Conservation (phyloP, 306 rosid genomes). For the Malus asiatica region DNA sequence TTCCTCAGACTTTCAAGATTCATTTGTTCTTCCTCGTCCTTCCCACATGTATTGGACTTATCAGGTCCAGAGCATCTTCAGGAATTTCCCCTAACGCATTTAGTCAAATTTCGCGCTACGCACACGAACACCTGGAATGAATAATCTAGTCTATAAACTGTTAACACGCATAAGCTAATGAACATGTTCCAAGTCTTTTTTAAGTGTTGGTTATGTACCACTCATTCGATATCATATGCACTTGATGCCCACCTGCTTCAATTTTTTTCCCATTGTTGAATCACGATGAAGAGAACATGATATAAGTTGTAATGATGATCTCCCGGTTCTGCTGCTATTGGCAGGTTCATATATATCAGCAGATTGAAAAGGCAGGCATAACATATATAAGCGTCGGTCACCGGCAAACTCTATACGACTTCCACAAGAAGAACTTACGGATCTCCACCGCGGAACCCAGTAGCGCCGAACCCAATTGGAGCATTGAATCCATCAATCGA, state of each 20-base stretch:
- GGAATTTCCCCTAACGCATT: background rate
- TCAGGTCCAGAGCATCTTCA: background rate
- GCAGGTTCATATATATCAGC: constrained; percentile 69
- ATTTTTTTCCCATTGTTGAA: too few relatives aligned
- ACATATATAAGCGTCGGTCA: constrained; percentile 87
- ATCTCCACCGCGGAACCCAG: constrained; percentile 41
- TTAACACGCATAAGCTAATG: background rate
- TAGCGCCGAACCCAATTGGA: constrained; percentile 47
- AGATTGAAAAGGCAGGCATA: constrained; percentile 62
- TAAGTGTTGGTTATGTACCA: background rate
- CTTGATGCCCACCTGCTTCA: too few relatives aligned
- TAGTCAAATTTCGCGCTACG: background rate
- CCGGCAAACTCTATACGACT: constrained; percentile 46
- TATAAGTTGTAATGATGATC: background rate
- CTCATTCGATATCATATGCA: background rate
- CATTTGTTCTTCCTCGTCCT: background rate
- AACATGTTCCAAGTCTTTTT: background rate
- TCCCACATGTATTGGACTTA: background rate
- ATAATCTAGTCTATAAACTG: background rate
- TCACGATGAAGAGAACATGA: background rate
- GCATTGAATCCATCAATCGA: constrained; percentile 32
- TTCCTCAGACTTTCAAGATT: background rate
- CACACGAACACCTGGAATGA: background rate
- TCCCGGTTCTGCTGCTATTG: constrained; percentile 12
- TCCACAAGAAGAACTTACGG: constrained; percentile 48